phyloP scores from a whole-genome alignment of 345 rosid genomes.

The Crucihimalaya himalaica region DNA sequence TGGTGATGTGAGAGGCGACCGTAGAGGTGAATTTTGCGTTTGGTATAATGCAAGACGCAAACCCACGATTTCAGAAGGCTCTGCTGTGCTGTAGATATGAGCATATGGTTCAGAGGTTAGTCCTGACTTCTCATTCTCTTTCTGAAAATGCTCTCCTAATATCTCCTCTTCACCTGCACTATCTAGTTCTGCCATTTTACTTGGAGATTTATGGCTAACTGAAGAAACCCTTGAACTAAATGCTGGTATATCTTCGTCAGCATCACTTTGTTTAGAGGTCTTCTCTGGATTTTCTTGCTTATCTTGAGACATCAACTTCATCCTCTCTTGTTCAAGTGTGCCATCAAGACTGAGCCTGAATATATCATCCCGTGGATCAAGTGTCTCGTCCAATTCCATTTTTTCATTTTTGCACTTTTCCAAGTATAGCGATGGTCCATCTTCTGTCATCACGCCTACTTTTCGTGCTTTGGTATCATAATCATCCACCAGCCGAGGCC shows the following conservation, averaged over 20 bases:
- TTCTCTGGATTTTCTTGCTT: constrained; percentile 40
- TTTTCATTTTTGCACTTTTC: neutral
- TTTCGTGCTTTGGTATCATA: constrained; percentile 17
- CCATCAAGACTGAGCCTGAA: constrained; percentile 28
- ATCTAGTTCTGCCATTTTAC: constrained; percentile 23
- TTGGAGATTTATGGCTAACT: constrained; percentile 17
- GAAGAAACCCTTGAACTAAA: constrained; percentile 8
- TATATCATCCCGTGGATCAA: constrained; percentile 23
- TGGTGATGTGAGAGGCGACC: constrained; percentile 41
- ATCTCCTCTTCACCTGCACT: constrained; percentile 17
- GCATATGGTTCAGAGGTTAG: constrained; percentile 33
- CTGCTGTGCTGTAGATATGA: constrained; percentile 21
- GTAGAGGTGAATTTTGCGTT: constrained; percentile 38
- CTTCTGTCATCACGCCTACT: neutral
- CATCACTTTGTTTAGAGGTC: constrained; percentile 32
- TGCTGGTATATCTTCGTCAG: constrained; percentile 16
- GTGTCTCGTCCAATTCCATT: constrained; percentile 10
- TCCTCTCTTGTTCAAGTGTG: constrained; percentile 24
- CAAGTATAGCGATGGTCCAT: neutral
- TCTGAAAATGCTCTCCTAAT: neutral
- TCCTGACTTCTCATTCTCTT: constrained; percentile 17
- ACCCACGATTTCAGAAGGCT: constrained; percentile 39
- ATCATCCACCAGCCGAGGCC: constrained; percentile 2
- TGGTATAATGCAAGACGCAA: constrained; percentile 35
- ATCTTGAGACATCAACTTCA: constrained; percentile 25